Percentiles rank a stretch among this genome's conserved stretches.
phyloP scores from a whole-genome alignment of 176 grass and related monocot genomes.

The Phyllostachys edulis region DNA sequence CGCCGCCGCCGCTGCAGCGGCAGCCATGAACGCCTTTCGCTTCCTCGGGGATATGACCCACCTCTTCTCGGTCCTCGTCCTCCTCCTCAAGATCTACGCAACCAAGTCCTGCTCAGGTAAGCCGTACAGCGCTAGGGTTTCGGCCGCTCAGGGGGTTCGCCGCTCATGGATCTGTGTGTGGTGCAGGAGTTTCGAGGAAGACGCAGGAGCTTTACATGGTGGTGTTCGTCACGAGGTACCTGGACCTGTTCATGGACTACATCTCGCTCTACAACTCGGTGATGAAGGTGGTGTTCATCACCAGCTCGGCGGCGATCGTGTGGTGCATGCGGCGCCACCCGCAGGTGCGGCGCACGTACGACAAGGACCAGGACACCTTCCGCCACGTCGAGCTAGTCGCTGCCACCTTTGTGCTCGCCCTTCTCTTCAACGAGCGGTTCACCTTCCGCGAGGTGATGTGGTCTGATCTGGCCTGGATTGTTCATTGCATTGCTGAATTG shows the following conservation, averaged over 20 bases:
- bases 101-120: constrained; percentile 95
- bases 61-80: constrained; percentile 91
- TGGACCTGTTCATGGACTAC: constrained; percentile 86
- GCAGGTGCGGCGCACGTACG: constrained; percentile 76
- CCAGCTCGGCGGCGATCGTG: constrained; percentile 81
- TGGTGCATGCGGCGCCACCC: constrained; percentile 90
- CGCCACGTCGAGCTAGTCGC: constrained; percentile 53
- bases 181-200: constrained; percentile 86
- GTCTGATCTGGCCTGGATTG: background rate
- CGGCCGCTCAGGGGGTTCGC: background rate
- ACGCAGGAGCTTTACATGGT: constrained; percentile 93
- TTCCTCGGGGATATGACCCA: constrained; percentile 97
- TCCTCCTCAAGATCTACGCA: constrained; percentile 99
- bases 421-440: constrained; percentile 83
- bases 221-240: constrained; percentile 84
- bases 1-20: constrained; percentile 19
- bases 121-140: constrained; percentile 9
- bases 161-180: constrained; percentile 36
- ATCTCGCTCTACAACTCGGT: constrained; percentile 88
- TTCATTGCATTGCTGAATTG: background rate
- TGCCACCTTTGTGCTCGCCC: constrained; percentile 43
- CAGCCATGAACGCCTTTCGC: constrained; percentile 84
- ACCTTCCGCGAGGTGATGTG: constrained; percentile 69
- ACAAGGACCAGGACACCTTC: constrained; percentile 89
- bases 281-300: constrained; percentile 93